phyloP scores from a whole-genome alignment of 129 eudicot genomes.

The Helichrysum umbraculigerum region DNA sequence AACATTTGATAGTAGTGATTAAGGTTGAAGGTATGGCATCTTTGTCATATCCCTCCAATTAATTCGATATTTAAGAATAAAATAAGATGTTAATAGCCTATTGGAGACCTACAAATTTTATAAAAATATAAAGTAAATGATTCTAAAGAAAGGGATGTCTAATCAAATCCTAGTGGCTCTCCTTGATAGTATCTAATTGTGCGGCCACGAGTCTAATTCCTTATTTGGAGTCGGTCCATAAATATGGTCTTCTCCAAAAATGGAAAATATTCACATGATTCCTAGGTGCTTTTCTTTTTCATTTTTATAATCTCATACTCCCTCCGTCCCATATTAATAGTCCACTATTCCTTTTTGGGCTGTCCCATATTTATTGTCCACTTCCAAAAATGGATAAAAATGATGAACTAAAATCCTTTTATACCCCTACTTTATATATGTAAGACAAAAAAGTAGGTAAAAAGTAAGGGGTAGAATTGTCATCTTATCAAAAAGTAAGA shows the following conservation, averaged over 20 bases:
- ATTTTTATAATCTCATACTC: background rate
- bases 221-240: constrained; percentile 4
- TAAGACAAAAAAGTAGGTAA: no score
- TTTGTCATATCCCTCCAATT: background rate
- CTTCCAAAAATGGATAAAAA: no score
- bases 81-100: background rate
- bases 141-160: constrained; percentile 15
- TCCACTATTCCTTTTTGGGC: no score
- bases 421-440: no score
- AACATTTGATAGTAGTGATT: no score
- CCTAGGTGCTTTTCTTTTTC: constrained; percentile 11
- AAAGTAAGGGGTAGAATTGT: no score
- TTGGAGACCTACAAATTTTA: background rate
- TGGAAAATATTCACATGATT: constrained; percentile 19
- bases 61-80: background rate
- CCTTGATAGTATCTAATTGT: constrained; percentile 20
- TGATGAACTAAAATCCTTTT: no score
- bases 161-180: constrained; percentile 25
- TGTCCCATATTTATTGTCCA: no score
- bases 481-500: no score
- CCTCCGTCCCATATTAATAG: no score
- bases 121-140: constrained; percentile 16
- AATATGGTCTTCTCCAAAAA: constrained; percentile 16
- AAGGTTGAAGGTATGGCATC: no score
- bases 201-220: constrained; percentile 1